Evolutionary conservation across 768 basidiomycete species (phyloP).

Genomic region (Suillus americanus): DNA sequence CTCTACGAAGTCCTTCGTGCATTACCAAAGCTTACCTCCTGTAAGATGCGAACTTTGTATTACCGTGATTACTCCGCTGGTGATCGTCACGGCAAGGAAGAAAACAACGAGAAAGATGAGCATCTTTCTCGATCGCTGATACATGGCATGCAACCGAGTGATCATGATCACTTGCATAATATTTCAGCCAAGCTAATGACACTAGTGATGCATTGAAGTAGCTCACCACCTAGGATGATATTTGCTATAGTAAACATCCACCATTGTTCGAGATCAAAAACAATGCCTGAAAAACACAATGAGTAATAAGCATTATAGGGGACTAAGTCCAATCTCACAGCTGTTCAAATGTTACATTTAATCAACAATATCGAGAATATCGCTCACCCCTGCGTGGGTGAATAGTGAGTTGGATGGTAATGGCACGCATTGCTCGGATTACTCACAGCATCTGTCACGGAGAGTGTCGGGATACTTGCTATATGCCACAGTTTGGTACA

Average conservation of each 20-base stretch:
- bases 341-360: neutral
- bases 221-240: neutral
- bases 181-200: neutral
- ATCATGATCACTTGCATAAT: neutral
- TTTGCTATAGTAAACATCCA: neutral
- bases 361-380: neutral
- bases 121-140: neutral
- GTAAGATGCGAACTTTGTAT: neutral
- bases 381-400: neutral
- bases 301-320: neutral
- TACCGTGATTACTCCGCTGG: neutral
- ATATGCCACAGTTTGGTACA: neutral
- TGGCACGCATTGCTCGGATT: neutral
- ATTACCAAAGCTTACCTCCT: neutral
- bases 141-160: neutral
- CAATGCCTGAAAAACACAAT: neutral
- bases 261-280: neutral
- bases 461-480: neutral
- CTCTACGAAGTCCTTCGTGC: neutral
- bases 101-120: neutral
- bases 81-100: neutral
- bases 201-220: neutral
- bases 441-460: neutral
- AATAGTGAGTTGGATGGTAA: neutral
- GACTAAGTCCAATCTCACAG: neutral